phyloP scores from a whole-genome alignment of 2,329 filamentous ascomycete genomes.

The Fusarium avenaceum region DNA sequence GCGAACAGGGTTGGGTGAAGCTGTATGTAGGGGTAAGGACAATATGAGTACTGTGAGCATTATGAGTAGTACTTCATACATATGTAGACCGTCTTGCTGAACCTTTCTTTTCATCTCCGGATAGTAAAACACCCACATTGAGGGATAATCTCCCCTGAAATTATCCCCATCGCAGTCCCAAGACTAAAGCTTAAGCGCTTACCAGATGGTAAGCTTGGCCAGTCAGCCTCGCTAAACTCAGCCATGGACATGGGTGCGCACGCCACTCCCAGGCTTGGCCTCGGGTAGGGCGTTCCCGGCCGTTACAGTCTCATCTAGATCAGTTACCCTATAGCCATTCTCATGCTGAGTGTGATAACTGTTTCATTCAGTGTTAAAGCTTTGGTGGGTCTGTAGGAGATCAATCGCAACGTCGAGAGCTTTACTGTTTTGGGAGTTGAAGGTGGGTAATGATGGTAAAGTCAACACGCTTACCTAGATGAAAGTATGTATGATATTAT shows the following conservation, averaged over 20 bases:
- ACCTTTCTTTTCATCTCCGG: no score
- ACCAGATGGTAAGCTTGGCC: neutral
- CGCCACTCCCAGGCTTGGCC: constrained; percentile 17
- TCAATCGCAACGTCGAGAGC: no score
- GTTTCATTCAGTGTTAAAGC: neutral
- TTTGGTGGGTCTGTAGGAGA: no score
- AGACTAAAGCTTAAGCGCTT: constrained; percentile 5
- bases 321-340: neutral
- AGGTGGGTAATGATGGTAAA: no score
- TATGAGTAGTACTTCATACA: no score
- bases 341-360: neutral
- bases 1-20: neutral
- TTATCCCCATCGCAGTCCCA: neutral
- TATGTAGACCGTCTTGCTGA: no score
- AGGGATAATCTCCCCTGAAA: neutral
- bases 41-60: no score
- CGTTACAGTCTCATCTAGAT: neutral
- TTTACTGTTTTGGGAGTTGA: no score
- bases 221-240: constrained; percentile 11
- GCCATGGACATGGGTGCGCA: neutral
- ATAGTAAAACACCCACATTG: neutral
- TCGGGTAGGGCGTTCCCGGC: constrained; percentile 23
- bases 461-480: neutral
- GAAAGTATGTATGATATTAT: neutral
- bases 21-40: neutral